Evolutionary conservation across 805 yeast genomes (phyloP).

Genomic region (Myxozyma monticola): DNA sequence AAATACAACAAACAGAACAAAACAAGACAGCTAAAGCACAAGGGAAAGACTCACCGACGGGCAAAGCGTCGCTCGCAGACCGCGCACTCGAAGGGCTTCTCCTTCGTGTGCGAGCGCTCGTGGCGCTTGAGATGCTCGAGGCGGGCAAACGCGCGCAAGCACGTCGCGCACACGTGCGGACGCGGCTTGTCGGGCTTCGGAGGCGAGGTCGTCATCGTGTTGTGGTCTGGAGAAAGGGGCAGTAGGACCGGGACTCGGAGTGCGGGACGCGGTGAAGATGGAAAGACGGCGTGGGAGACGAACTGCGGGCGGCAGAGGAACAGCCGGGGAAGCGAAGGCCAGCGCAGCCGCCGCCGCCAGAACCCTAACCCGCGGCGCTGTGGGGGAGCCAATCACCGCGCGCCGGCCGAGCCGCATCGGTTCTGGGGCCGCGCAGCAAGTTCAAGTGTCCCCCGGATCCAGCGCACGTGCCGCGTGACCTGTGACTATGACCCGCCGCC

Average conservation of each 20-base stretch:
- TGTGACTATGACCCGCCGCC: too few relatives aligned
- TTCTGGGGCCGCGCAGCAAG: too few relatives aligned
- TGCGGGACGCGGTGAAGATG: background rate
- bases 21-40: slow-evolving; percentile 50
- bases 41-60: slow-evolving; percentile 49
- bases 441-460: too few relatives aligned
- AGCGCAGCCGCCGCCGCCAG: too few relatives aligned
- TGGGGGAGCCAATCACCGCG: slow-evolving; percentile 1
- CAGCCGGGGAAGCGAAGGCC: background rate
- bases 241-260: too few relatives aligned
- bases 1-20: slow-evolving; percentile 41
- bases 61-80: slow-evolving; percentile 47
- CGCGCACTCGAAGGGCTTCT: slow-evolving; percentile 59
- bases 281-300: too few relatives aligned
- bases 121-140: slow-evolving; percentile 53
- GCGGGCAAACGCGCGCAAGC: slow-evolving; percentile 91
- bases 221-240: too few relatives aligned
- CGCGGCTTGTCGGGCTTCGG: slow-evolving; percentile 83
- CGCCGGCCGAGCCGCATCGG: background rate
- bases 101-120: slow-evolving; percentile 71
- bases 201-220: slow-evolving; percentile 1
- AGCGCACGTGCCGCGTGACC: too few relatives aligned
- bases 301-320: background rate
- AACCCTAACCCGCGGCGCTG: too few relatives aligned
- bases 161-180: slow-evolving; percentile 85